A percentile compares a stretch with the other conserved stretches of the same genome.
These are phyloP conservation scores for Populus davidiana DNA, from an alignment of 345 rosid genomes.

Conservation along the genomic window DNA sequence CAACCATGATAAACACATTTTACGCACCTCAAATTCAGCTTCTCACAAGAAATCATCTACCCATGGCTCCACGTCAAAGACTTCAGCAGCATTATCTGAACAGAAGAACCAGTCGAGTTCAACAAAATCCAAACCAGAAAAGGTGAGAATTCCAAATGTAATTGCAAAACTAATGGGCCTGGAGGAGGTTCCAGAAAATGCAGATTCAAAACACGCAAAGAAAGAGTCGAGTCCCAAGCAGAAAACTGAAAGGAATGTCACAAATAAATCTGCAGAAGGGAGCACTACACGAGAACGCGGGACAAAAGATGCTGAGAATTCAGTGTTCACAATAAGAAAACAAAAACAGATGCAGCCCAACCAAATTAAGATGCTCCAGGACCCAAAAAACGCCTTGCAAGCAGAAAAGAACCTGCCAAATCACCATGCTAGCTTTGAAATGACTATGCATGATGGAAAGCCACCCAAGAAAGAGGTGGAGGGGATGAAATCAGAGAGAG, in stretches of 20 bases:
- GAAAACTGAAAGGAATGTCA: conserved; percentile 9
- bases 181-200: conserved; percentile 59
- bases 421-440: conserved; percentile 26
- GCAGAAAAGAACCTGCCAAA: conserved; percentile 22
- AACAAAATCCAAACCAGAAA: conserved; percentile 42
- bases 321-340: conserved; percentile 16
- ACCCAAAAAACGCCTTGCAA: conserved; percentile 12
- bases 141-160: conserved; percentile 72
- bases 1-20: conserved; percentile 20
- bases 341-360: conserved; percentile 31
- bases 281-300: conserved; percentile 26
- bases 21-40: conserved; percentile 26
- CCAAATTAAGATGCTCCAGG: conserved; percentile 27
- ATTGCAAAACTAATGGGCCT: conserved; percentile 86
- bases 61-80: conserved; percentile 20
- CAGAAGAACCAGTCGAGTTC: conserved; percentile 33
- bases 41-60: conserved; percentile 43
- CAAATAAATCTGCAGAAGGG: conserved; percentile 23
- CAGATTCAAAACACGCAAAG: conserved; percentile 27
- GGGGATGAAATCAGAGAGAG: conserved; percentile 21
- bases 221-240: conserved; percentile 33
- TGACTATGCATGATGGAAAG: conserved; percentile 28
- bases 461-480: conserved; percentile 33
- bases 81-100: conserved; percentile 26
- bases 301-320: conserved; percentile 30